Conservation (phyloP, 2,329 filamentous ascomycete genomes). For the Fusarium foetens region DNA sequence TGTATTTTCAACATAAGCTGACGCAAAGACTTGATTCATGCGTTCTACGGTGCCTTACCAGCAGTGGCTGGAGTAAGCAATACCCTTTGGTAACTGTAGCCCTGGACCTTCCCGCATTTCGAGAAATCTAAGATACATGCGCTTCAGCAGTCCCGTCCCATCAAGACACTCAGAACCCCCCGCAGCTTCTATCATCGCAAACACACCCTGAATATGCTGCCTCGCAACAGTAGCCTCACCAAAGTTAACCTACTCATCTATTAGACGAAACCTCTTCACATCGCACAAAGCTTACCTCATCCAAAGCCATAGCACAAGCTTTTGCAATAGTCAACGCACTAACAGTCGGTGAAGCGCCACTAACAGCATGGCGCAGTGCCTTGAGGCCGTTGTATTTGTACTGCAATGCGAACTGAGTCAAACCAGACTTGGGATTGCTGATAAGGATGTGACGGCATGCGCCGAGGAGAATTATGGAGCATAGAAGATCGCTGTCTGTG, state of each 20-base stretch:
- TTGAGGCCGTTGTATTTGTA: constrained; percentile 14
- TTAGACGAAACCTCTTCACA: not conserved
- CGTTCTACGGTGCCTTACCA: not conserved
- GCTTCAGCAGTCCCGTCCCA: not conserved
- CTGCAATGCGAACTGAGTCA: not conserved
- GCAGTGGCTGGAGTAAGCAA: not conserved
- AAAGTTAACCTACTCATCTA: not conserved
- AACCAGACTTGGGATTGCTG: not conserved
- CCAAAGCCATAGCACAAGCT: constrained; percentile 11
- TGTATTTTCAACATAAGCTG: not conserved
- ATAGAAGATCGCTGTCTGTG: constrained; percentile 6
- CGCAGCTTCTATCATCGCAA: not conserved
- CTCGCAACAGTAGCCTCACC: not conserved
- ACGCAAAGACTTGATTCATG: too few relatives aligned
- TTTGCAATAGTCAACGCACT: not conserved
- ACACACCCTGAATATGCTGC: not conserved
- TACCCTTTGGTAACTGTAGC: not conserved
- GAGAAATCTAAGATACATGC: not conserved
- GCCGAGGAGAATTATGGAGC: constrained; percentile 3
- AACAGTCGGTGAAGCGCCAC: not conserved
- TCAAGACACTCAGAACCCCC: not conserved
- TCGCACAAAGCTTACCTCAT: not conserved
- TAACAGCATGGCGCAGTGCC: not conserved
- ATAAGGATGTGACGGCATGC: not conserved
- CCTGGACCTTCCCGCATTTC: not conserved